These are phyloP conservation scores for Geranomyces michiganensis DNA, from an alignment of 192 early-diverging fungal genomes.

Conservation along the genomic window DNA sequence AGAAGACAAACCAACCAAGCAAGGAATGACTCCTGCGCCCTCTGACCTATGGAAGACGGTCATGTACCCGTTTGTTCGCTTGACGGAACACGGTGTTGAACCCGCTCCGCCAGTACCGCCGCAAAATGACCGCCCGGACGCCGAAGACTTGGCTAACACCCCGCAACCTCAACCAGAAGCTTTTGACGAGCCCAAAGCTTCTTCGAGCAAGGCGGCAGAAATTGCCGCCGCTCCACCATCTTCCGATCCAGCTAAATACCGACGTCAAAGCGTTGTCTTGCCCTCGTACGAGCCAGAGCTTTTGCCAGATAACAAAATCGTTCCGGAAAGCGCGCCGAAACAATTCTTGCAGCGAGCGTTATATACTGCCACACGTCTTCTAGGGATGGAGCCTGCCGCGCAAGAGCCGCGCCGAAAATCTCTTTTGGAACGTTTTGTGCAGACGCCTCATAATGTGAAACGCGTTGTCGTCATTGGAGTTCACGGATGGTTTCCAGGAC, in stretches of 20 bases:
- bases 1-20: too few species aligned
- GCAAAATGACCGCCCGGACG: background rate
- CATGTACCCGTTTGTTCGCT: background rate
- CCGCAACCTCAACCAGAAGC: background rate
- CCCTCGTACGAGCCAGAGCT: constrained; percentile 43
- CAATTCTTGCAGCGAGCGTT: constrained; percentile 26
- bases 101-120: background rate
- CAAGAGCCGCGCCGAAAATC: constrained; percentile 13
- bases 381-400: background rate
- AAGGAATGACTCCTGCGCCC: background rate
- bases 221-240: background rate
- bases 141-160: background rate
- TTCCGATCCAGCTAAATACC: constrained; percentile 23
- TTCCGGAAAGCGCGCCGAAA: constrained; percentile 23
- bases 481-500: constrained; percentile 89
- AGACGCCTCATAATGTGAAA: constrained; percentile 49
- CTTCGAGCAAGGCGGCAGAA: background rate
- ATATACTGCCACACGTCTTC: constrained; percentile 18
- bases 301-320: constrained; percentile 38
- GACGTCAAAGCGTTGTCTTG: constrained; percentile 34
- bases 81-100: constrained; percentile 1
- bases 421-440: constrained; percentile 28
- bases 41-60: constrained; percentile 10
- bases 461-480: constrained; percentile 79
- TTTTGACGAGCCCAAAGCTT: background rate